Evolutionary conservation across 2,329 filamentous ascomycete species (phyloP), one percentile per base, ranked within the genome.

Genomic region (Paecilomyces sp.): DNA sequence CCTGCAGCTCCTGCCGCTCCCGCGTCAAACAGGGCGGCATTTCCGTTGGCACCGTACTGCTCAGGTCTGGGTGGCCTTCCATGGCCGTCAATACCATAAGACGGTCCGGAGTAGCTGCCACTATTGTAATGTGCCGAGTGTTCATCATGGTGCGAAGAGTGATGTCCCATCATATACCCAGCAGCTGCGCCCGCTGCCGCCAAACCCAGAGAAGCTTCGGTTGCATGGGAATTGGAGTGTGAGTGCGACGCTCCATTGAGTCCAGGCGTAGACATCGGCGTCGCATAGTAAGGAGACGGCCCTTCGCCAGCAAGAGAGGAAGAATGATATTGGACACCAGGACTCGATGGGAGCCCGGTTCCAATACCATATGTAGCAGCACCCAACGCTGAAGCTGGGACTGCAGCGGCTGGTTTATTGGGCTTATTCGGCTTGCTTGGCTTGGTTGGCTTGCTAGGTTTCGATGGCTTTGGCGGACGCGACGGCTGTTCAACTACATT

Each of bases 21-120:
- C 33, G 78, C 76, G 55, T 77, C 76, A 64, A 79, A 79, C 25
- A 81, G 64, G 54, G 77, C 77, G 58, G 74, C 66, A 62, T 77
- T 74, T 64, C 76, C 71, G 33, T 79, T 73, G 57, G 76, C 76
- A 22, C 77, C 69, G 41, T 77, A 72, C 69, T 79, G 81, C 68
- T 75, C 74, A 62, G 75, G 68, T 60, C 73, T 78, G 12, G 66
- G 65, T 67, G 60, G 72, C 68, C 41, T 74, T 68, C 64, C 72
- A 71, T 50, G 51, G 33, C 57, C 52, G 13, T 30, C 15, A 5
- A 15, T 13, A 25, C 51, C 15, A 55, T 57, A 50, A 18, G 52
- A 54, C 18, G 54, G 28, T 8, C 33, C 25, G 12, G 59, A 36
- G 28, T 63, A 54, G 31, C 22, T 55, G 41, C n/a, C 41, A 9